phyloP scores from a whole-genome alignment of 2,329 filamentous ascomycete species.

The Alternaria gansuensis region DNA sequence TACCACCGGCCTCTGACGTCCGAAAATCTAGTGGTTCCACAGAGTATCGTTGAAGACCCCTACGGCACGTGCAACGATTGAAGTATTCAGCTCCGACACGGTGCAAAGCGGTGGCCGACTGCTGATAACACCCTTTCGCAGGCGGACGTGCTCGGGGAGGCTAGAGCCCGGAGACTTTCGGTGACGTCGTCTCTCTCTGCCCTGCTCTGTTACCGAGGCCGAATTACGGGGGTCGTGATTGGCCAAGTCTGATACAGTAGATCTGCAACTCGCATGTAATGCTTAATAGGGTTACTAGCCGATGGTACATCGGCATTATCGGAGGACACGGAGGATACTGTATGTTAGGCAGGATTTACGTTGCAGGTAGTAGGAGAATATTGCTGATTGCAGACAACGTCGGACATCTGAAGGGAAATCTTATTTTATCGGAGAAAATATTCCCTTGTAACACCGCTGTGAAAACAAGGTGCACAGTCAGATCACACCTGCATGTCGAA shows the following conservation, averaged over 20 bases:
- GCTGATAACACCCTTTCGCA: slow-evolving; percentile 5
- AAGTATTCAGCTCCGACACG: slow-evolving; percentile 15
- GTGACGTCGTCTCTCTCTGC: slow-evolving; percentile 15
- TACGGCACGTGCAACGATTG: slow-evolving; percentile 9
- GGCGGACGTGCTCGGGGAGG: slow-evolving; percentile 3
- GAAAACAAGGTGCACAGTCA: slow-evolving; percentile 5
- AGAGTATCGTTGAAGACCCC: not conserved
- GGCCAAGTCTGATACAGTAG: slow-evolving; percentile 1
- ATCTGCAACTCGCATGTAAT: slow-evolving; percentile 11
- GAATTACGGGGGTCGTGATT: not conserved
- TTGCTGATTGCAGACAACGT: slow-evolving; percentile 1
- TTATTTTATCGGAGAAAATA: not conserved
- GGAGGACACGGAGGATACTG: slow-evolving; percentile 4
- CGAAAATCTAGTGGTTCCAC: slow-evolving; percentile 1
- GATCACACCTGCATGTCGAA: not conserved
- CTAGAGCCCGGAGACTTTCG: slow-evolving; percentile 7
- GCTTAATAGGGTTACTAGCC: slow-evolving; percentile 4
- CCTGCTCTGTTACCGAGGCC: slow-evolving; percentile 6
- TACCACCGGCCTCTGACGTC: not conserved
- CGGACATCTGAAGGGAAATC: not conserved
- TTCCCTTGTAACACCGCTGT: not conserved
- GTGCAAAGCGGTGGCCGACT: slow-evolving; percentile 1
- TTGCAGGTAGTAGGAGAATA: slow-evolving; percentile 1
- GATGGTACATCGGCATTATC: slow-evolving; percentile 4
- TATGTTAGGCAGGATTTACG: not conserved